Conservation (phyloP, 2,329 filamentous ascomycete genomes). For the Tolypocladium ovalisporum region DNA sequence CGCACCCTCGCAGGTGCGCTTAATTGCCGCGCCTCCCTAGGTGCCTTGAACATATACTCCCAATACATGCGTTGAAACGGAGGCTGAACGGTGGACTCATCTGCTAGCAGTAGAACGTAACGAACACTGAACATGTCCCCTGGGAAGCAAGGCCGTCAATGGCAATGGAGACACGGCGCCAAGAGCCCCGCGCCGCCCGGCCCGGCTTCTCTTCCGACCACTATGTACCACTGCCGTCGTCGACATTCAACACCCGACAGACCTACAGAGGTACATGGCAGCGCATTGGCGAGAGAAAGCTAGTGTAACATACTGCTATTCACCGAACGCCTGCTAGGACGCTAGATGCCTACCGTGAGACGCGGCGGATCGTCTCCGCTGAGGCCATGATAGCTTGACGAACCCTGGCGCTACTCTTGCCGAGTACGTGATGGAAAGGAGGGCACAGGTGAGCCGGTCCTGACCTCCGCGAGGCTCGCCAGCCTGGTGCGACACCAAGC, state of each 20-base stretch:
- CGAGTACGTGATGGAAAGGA: background rate
- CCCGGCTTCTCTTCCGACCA: background rate
- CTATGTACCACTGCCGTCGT: background rate
- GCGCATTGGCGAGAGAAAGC: background rate
- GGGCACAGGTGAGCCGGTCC: background rate
- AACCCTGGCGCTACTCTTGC: background rate
- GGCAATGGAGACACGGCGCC: background rate
- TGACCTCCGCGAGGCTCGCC: background rate
- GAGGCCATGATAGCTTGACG: background rate
- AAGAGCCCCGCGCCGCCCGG: background rate
- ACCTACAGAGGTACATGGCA: background rate
- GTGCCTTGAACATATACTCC: background rate
- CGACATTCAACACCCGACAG: background rate
- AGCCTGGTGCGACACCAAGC: background rate
- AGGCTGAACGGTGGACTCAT: no score
- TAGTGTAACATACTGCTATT: background rate
- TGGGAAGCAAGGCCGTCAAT: no score
- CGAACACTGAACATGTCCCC: no score
- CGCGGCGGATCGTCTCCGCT: background rate
- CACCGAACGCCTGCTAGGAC: background rate
- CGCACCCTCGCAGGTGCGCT: background rate
- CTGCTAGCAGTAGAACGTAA: no score
- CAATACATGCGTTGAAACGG: background rate
- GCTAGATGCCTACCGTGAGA: background rate
- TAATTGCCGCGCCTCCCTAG: background rate